Evolutionary conservation across 805 yeast genomes (phyloP).

Genomic region (Maudiozyma pseudohumilis): DNA sequence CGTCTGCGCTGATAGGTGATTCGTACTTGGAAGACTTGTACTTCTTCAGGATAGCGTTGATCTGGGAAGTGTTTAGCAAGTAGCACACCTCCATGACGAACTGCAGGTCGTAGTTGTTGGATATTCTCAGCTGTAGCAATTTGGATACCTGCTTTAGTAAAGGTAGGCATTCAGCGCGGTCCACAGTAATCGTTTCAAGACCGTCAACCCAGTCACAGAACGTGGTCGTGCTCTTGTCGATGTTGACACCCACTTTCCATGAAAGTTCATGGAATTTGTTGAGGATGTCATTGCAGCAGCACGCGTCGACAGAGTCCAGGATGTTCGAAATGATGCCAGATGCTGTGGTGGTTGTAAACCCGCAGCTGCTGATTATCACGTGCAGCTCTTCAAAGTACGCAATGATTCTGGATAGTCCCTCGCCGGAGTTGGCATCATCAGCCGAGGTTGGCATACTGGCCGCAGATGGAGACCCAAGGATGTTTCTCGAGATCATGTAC

Average conservation of each 20-base stretch:
- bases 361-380: slow-evolving; percentile 60
- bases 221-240: slow-evolving; percentile 3
- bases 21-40: slow-evolving; percentile 8
- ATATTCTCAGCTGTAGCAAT: slow-evolving; percentile 11
- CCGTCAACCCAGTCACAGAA: slow-evolving; percentile 7
- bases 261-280: slow-evolving; percentile 7
- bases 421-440: background rate
- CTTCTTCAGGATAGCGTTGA: slow-evolving; percentile 10
- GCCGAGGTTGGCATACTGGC: background rate
- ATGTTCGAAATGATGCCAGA: slow-evolving; percentile 1
- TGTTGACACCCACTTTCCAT: slow-evolving; percentile 9
- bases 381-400: slow-evolving; percentile 78
- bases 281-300: slow-evolving; percentile 10
- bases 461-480: slow-evolving; percentile 7
- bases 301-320: slow-evolving; percentile 4
- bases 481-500: slow-evolving; percentile 4
- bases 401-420: slow-evolving; percentile 31
- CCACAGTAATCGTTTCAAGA: background rate
- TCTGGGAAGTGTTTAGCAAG: slow-evolving; percentile 6
- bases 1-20: slow-evolving; percentile 7
- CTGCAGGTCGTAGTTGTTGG: slow-evolving; percentile 6
- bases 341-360: slow-evolving; percentile 52
- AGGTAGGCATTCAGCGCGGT: background rate
- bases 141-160: slow-evolving; percentile 8
- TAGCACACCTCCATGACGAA: slow-evolving; percentile 10